Evolutionary conservation across 768 basidiomycete species (phyloP).

Genomic region (Coprinopsis marcescibilis): DNA sequence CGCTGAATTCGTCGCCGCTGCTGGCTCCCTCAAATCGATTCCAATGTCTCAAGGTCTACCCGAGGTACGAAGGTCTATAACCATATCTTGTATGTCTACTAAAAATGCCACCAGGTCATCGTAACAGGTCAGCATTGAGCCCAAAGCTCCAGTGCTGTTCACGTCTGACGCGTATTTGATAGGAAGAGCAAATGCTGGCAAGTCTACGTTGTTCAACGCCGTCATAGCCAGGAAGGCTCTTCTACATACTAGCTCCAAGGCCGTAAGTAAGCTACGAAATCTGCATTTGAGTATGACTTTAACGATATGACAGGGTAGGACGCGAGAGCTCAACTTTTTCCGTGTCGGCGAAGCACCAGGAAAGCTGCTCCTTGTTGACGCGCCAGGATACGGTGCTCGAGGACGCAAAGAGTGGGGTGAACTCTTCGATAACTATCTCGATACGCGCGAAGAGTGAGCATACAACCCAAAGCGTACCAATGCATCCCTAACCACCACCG

Average conservation of each 20-base stretch:
- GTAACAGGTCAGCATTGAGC: slow-evolving; percentile 33
- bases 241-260: slow-evolving; percentile 61
- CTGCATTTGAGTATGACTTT: background rate
- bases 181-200: slow-evolving; percentile 79
- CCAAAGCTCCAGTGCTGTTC: background rate
- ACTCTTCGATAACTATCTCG: slow-evolving; percentile 60
- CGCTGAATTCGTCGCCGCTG: slow-evolving; percentile 36
- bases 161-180: background rate
- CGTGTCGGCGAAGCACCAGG: slow-evolving; percentile 55
- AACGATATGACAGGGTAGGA: slow-evolving; percentile 52
- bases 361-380: slow-evolving; percentile 65
- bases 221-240: slow-evolving; percentile 54
- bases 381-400: slow-evolving; percentile 74
- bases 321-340: slow-evolving; percentile 67
- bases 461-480: slow-evolving; percentile 4
- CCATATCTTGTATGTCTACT: slow-evolving; percentile 1
- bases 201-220: slow-evolving; percentile 69
- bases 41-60: slow-evolving; percentile 37
- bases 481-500: background rate
- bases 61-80: slow-evolving; percentile 35
- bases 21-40: slow-evolving; percentile 30
- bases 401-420: slow-evolving; percentile 74
- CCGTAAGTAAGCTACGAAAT: slow-evolving; percentile 37
- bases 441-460: slow-evolving; percentile 50
- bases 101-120: slow-evolving; percentile 29